These are phyloP conservation scores for Suhomyces guaymorum DNA, from an alignment of 1,139 yeast genomes.

Conservation along the genomic window DNA sequence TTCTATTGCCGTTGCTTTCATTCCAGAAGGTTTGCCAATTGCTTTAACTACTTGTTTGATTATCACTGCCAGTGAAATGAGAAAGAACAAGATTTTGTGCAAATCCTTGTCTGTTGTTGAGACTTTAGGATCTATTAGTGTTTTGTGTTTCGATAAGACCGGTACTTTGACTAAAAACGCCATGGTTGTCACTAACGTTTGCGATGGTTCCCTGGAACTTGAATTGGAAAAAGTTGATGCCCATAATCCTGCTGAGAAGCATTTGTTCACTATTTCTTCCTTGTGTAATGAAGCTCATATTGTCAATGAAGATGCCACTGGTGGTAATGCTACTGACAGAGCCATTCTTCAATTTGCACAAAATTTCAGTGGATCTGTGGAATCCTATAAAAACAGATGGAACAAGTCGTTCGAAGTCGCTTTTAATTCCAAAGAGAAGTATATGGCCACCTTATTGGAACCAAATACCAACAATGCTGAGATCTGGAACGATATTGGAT, in stretches of 20 bases:
- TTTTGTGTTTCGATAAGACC: slow-evolving; percentile 38
- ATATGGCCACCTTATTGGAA: slow-evolving; percentile 40
- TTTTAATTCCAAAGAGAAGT: slow-evolving; percentile 51
- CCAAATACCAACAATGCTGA: slow-evolving; percentile 13
- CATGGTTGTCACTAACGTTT: slow-evolving; percentile 32
- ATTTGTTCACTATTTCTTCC: slow-evolving; percentile 29
- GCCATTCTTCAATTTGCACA: slow-evolving; percentile 44
- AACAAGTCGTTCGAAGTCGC: slow-evolving; percentile 34
- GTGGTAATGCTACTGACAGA: slow-evolving; percentile 53
- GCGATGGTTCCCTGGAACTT: slow-evolving; percentile 21
- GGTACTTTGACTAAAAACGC: slow-evolving; percentile 39
- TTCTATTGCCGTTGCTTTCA: slow-evolving; percentile 35
- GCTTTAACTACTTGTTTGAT: slow-evolving; percentile 37
- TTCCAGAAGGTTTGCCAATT: slow-evolving; percentile 41
- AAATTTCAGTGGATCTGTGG: slow-evolving; percentile 16
- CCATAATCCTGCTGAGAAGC: slow-evolving; percentile 11
- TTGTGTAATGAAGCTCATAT: slow-evolving; percentile 46
- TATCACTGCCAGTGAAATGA: slow-evolving; percentile 34
- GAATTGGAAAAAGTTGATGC: slow-evolving; percentile 15
- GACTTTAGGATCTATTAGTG: slow-evolving; percentile 38
- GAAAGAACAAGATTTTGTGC: slow-evolving; percentile 29
- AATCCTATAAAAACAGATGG: slow-evolving; percentile 20
- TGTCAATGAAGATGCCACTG: slow-evolving; percentile 26
- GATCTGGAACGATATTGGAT: slow-evolving; percentile 16
- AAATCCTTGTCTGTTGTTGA: slow-evolving; percentile 35